Base-by-base conservation (phyloP, 2,329 filamentous ascomycete species). In the Cordyceps cicadae region DNA sequence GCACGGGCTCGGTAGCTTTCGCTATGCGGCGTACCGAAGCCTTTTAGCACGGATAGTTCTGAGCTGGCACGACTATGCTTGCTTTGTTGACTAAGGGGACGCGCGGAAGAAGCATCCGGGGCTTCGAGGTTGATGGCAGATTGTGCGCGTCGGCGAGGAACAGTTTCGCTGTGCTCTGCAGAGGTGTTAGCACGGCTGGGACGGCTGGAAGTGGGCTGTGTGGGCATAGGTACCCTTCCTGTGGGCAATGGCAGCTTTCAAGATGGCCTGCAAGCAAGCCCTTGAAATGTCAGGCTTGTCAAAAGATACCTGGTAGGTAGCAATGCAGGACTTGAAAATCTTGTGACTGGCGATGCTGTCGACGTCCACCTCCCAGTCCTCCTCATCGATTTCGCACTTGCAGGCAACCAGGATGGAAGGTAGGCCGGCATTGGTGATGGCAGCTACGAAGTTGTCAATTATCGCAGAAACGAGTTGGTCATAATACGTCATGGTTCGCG, bases 371-470 rank as follows among this genome's bases (percentile, higher is more conserved):
- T 90, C 83, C 69, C 88, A 86, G 62, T 85, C 78, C 62, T 83
- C 81, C 64, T 87, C 83, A 53, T 87, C 86, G 55, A 86, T 83
- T 72, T 97, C 93, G 77, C 90, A 96, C 79, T 97, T 97, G 72
- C 87, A 93, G 60, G 91, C 90, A 56, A 95, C 89, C 48, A 97
- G 82, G 64, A 93, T 81, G 58, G 88, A 88, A 9, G 92, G 91
- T 45, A 96, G 75, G 26, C 82, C 81, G 19, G 88, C 86, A 67
- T 87, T 88, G 62, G 85, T 83, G 56, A 96, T 79, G 48, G 87
- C 87, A 75, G 85, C 92, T 95, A 72, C 68, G 55, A 48, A 59
- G 52, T 4, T 26, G 50, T 54, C 34, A 62, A 65, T 46, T 66
- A 60, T 21, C 7, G 21, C 62, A 34, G 49, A 32, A 43, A 26